A percentile compares a stretch with the other conserved stretches of the same genome.
Evolutionary conservation across 2,329 filamentous ascomycete genomes (phyloP).

Genomic region (Ophiocordyceps sinensis): DNA sequence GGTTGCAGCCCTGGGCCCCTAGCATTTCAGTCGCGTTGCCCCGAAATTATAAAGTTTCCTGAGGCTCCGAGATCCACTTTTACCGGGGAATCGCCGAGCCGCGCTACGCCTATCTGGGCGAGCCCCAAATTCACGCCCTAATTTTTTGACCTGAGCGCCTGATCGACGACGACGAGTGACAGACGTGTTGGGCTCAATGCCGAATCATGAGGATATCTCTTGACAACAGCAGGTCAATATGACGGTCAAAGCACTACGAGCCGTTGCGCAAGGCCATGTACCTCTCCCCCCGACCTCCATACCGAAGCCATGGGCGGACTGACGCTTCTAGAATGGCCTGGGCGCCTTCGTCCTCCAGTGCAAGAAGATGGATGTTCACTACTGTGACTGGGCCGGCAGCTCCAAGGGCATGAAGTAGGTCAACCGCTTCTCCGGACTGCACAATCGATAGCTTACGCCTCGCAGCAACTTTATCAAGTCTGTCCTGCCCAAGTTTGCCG

Average conservation of each 20-base stretch:
- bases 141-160: background rate
- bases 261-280: conserved; percentile 40
- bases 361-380: conserved; percentile 90
- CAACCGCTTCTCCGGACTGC: no score
- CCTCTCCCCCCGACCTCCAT: background rate
- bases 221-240: conserved; percentile 26
- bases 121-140: background rate
- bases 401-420: conserved; percentile 86
- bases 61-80: conserved; percentile 3
- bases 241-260: conserved; percentile 39
- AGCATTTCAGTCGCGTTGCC: background rate
- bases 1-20: background rate
- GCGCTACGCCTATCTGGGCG: conserved; percentile 11
- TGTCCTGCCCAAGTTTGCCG: conserved; percentile 62
- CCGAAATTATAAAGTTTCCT: background rate
- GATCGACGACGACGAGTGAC: background rate
- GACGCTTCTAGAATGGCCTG: conserved; percentile 63
- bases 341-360: conserved; percentile 96
- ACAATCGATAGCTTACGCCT: background rate
- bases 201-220: conserved; percentile 14
- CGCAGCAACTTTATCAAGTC: conserved; percentile 67
- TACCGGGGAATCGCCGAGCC: conserved; percentile 7
- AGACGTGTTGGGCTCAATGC: conserved; percentile 5
- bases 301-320: background rate
- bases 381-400: conserved; percentile 91